phyloP scores from a whole-genome alignment of 805 yeast genomes.

The Zygosaccharomyces siamensis region DNA sequence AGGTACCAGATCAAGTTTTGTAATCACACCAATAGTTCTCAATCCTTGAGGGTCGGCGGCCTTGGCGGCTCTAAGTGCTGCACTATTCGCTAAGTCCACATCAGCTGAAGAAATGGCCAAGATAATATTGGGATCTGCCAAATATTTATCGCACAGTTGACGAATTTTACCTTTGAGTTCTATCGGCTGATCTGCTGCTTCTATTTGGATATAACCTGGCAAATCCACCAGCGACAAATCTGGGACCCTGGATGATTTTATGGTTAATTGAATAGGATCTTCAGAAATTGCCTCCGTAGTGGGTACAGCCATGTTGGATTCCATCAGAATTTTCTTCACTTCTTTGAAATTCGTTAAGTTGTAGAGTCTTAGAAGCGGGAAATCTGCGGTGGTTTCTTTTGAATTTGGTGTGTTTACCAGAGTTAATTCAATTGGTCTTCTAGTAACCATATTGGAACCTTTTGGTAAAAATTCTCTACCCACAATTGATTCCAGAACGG shows the following conservation, averaged over 20 bases:
- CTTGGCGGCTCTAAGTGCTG: slow-evolving; percentile 88
- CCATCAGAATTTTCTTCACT: slow-evolving; percentile 82
- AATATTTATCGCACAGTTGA: slow-evolving; percentile 74
- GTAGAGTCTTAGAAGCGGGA: slow-evolving; percentile 80
- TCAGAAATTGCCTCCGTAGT: slow-evolving; percentile 77
- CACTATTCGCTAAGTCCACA: slow-evolving; percentile 93
- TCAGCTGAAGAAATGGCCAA: slow-evolving; percentile 96
- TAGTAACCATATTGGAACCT: slow-evolving; percentile 96
- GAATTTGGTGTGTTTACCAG: slow-evolving; percentile 77
- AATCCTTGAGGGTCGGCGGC: slow-evolving; percentile 89
- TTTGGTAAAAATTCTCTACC: slow-evolving; percentile 98
- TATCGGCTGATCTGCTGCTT: slow-evolving; percentile 92
- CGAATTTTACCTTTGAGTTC: slow-evolving; percentile 76
- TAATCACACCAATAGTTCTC: slow-evolving; percentile 93
- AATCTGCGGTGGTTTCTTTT: slow-evolving; percentile 85
- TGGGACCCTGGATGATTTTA: slow-evolving; percentile 85
- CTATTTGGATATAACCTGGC: slow-evolving; percentile 96
- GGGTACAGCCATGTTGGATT: slow-evolving; percentile 90
- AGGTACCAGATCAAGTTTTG: slow-evolving; percentile 86
- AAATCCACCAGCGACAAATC: slow-evolving; percentile 91
- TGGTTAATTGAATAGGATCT: slow-evolving; percentile 90
- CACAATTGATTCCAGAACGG: slow-evolving; percentile 91
- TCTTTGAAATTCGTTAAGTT: slow-evolving; percentile 82
- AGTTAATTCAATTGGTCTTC: slow-evolving; percentile 95
- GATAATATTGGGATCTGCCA: slow-evolving; percentile 88